These are phyloP conservation scores for Paecilomyces fulvus DNA, from an alignment of 2,329 filamentous ascomycete genomes.

Conservation along the genomic window DNA sequence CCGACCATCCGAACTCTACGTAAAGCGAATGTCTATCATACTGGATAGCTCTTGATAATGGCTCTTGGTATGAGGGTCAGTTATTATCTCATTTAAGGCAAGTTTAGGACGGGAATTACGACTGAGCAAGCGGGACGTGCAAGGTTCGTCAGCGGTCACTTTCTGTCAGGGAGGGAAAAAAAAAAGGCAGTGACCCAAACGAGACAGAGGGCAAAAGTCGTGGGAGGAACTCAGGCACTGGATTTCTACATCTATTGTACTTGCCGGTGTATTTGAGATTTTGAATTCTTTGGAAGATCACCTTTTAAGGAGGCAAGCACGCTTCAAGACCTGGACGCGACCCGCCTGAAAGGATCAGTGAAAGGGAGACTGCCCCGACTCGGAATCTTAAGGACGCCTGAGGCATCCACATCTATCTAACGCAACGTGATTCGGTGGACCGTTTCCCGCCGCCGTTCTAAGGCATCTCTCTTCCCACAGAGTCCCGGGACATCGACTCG, in stretches of 20 bases:
- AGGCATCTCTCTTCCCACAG: neutral
- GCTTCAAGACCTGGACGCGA: constrained; percentile 1
- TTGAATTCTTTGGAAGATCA: neutral
- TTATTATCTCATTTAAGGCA: constrained; percentile 22
- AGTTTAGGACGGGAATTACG: constrained; percentile 9
- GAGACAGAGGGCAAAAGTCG: constrained; percentile 3
- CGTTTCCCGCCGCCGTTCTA: neutral
- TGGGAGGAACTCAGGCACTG: neutral
- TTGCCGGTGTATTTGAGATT: constrained; percentile 1
- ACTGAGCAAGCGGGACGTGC: constrained; percentile 11
- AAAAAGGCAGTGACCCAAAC: neutral
- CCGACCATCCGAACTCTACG: constrained; percentile 17
- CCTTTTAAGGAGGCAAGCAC: neutral
- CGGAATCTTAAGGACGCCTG: neutral
- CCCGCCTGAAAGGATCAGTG: neutral
- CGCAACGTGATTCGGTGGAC: neutral
- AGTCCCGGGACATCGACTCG: neutral
- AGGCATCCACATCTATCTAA: neutral
- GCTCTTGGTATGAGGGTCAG: constrained; percentile 27
- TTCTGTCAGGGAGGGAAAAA: constrained; percentile 2
- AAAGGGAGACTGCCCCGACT: neutral
- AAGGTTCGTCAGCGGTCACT: constrained; percentile 4
- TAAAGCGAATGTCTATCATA: constrained; percentile 34
- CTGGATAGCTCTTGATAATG: constrained; percentile 21
- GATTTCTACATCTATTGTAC: constrained; percentile 4